phyloP scores from a whole-genome alignment of 1,284 basidiomycete genomes.

The Fomitopsis palustris region DNA sequence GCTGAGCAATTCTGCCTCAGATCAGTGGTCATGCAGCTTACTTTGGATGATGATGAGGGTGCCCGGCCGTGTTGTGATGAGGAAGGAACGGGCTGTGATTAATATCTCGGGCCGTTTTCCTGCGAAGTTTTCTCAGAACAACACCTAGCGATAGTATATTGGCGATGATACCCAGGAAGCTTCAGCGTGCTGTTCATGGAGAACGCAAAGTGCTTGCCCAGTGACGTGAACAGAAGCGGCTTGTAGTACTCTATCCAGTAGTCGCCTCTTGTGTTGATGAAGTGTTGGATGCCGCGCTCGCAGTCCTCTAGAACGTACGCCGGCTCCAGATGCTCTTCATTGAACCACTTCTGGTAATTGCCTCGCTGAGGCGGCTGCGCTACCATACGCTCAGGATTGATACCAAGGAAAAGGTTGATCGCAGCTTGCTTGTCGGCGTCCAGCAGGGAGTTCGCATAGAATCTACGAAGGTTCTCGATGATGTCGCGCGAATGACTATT shows the following conservation, averaged over 20 bases:
- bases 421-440: constrained; percentile 98
- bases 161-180: constrained; percentile 61
- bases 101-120: constrained; percentile 64
- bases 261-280: constrained; percentile 59
- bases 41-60: constrained; percentile 38
- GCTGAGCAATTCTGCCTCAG: background rate
- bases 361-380: constrained; percentile 46
- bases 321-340: constrained; percentile 63
- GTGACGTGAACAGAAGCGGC: constrained; percentile 76
- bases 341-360: constrained; percentile 84
- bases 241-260: constrained; percentile 93
- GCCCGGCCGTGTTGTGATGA: constrained; percentile 37
- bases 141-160: background rate
- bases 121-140: constrained; percentile 26
- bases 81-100: constrained; percentile 73
- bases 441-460: constrained; percentile 93
- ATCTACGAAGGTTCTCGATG: constrained; percentile 93
- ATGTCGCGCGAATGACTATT: constrained; percentile 97
- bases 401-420: constrained; percentile 95
- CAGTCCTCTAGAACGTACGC: constrained; percentile 59
- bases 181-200: constrained; percentile 86
- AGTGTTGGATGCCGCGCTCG: constrained; percentile 49
- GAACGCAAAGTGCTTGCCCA: constrained; percentile 83
- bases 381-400: constrained; percentile 56
- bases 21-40: constrained; percentile 13